Conservation (phyloP, 176 grass and related monocot genomes). For the Juncus inflexus region DNA sequence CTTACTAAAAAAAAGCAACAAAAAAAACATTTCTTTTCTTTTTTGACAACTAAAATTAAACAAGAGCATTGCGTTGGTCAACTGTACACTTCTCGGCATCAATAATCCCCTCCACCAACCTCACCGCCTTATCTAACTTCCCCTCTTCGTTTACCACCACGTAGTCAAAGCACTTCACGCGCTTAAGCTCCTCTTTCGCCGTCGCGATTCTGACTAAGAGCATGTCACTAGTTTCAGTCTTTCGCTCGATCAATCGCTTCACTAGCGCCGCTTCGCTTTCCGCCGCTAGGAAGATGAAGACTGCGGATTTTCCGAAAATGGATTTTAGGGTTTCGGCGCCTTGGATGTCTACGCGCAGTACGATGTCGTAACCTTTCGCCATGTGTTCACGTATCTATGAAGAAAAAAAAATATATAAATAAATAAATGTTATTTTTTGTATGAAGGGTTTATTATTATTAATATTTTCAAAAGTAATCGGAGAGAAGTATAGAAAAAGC, state of each 20-base stretch:
- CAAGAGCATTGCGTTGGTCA: slow-evolving; percentile 40
- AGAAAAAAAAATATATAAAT: not conserved
- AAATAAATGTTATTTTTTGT: not conserved
- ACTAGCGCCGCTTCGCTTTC: slow-evolving; percentile 88
- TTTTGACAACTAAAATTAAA: slow-evolving; percentile 32
- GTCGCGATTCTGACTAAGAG: slow-evolving; percentile 89
- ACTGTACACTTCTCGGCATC: slow-evolving; percentile 90
- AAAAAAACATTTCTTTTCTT: too few species aligned
- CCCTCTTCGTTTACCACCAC: slow-evolving; percentile 87
- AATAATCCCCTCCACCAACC: slow-evolving; percentile 77
- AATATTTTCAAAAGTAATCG: too few species aligned
- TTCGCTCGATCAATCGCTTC: slow-evolving; percentile 74
- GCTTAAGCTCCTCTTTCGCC: slow-evolving; percentile 76
- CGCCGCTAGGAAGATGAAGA: slow-evolving; percentile 92
- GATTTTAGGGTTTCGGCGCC: slow-evolving; percentile 74
- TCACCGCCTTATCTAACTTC: slow-evolving; percentile 73
- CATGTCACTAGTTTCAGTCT: slow-evolving; percentile 93
- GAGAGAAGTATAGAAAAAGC: too few species aligned
- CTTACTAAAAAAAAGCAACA: too few species aligned
- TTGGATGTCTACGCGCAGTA: slow-evolving; percentile 96
- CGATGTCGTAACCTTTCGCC: slow-evolving; percentile 83
- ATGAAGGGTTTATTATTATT: too few species aligned
- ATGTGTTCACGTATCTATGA: slow-evolving; percentile 87
- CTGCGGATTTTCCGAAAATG: slow-evolving; percentile 75
- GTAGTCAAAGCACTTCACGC: slow-evolving; percentile 67